A percentile compares a stretch with the other conserved stretches of the same genome.
phyloP scores from a whole-genome alignment of 2,329 filamentous ascomycete species.

The Penicillium sp. region DNA sequence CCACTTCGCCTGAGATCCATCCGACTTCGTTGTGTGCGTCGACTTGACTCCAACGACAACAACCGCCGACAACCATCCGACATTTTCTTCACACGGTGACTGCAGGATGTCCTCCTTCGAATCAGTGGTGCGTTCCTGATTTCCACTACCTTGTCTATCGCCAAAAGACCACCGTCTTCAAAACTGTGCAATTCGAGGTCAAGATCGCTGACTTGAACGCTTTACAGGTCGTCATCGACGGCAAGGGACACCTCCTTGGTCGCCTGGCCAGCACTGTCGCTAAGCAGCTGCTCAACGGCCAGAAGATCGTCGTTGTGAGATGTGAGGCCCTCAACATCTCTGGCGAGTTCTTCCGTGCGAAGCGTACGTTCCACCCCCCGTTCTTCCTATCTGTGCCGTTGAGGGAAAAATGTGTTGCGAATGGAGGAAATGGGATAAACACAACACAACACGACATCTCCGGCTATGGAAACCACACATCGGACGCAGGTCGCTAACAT shows the following conservation, averaged over 20 bases:
- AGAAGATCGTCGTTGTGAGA: constrained; percentile 99
- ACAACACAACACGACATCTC: constrained; percentile 1
- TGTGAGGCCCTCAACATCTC: constrained; percentile 99
- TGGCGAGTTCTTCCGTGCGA: constrained; percentile 99
- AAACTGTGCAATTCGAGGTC: constrained; percentile 9
- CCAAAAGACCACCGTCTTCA: constrained; percentile 9
- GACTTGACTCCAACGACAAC: constrained; percentile 47
- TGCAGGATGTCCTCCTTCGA: constrained; percentile 66
- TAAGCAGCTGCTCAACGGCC: constrained; percentile 97
- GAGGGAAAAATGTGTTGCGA: constrained; percentile 1
- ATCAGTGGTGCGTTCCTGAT: constrained; percentile 57
- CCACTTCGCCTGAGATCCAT: constrained; percentile 37
- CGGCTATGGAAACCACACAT: neutral
- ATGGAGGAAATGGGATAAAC: neutral
- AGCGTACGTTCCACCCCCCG: constrained; percentile 74
- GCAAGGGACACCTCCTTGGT: constrained; percentile 99
- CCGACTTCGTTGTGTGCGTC: constrained; percentile 44
- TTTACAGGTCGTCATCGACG: constrained; percentile 92
- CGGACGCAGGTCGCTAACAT: constrained; percentile 46
- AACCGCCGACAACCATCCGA: constrained; percentile 47
- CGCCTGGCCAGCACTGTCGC: constrained; percentile 96
- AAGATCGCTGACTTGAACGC: constrained; percentile 44
- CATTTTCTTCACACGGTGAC: constrained; percentile 44
- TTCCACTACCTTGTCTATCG: constrained; percentile 9
- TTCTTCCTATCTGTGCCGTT: neutral